A percentile compares a stretch with the other conserved stretches of the same genome.
Evolutionary conservation across 768 basidiomycete genomes (phyloP).

Genomic region (Tylopilus sp.): DNA sequence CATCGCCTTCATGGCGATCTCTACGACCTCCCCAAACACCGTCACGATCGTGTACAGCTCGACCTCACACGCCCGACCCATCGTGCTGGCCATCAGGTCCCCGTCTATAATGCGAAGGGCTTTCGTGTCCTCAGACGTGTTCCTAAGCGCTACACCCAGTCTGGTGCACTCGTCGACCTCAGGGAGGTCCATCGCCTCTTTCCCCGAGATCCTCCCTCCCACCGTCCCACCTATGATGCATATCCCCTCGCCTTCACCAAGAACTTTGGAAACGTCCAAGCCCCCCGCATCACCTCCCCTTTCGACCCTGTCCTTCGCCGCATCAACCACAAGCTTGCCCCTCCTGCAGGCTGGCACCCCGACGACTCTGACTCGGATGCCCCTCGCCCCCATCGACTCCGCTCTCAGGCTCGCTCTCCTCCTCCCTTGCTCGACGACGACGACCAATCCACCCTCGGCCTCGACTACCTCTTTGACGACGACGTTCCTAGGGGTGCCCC

Average conservation of each 20-base stretch:
- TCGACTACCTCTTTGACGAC: neutral
- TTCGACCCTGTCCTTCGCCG: neutral
- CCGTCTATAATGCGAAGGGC: neutral
- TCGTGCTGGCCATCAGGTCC: neutral
- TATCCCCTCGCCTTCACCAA: constrained; percentile 7
- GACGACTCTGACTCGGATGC: too few relatives aligned
- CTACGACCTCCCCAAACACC: neutral
- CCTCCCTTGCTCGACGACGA: neutral
- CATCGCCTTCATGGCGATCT: neutral
- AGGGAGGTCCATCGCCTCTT: neutral
- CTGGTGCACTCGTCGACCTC: neutral
- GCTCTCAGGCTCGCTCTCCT: too few relatives aligned
- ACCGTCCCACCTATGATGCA: neutral
- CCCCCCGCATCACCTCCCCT: fast-evolving
- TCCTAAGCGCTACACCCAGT: neutral
- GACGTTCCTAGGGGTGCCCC: neutral
- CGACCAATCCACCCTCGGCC: too few relatives aligned
- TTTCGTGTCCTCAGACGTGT: neutral
- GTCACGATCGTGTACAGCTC: neutral
- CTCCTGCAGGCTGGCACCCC: too few relatives aligned
- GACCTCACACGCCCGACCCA: neutral
- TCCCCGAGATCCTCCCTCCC: neutral
- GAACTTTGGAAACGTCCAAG: constrained; percentile 1
- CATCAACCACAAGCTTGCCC: neutral
- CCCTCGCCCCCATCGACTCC: too few relatives aligned